Base-by-base conservation (phyloP, 805 yeast species). In the Lipomyces sp. region DNA sequence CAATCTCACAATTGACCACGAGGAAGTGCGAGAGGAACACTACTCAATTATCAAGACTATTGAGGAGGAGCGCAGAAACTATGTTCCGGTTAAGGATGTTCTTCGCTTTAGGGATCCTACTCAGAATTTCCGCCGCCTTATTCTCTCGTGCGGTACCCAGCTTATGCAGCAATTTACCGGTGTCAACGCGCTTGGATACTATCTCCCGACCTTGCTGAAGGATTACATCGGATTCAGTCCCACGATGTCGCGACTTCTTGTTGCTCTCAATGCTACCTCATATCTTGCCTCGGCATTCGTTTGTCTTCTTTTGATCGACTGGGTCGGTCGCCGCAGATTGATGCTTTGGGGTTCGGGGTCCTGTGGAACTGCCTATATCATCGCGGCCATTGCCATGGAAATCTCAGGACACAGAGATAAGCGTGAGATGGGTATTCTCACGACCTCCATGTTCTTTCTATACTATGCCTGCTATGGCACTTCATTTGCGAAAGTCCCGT, bases 131-230 rank as follows among this genome's bases (percentile, higher is more conserved):
- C 51, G 48, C 34, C 49, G 64, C 21, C 46, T 61, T 51, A 57
- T 55, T 48, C 68, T 55, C 69, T 78, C 69, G 18, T 39, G 61
- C 23, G 53, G 57, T 31, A 58, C 62, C 49, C 75, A 72, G 61
- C 10, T 54, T 14, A 41, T 57, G 34, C 56, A 55, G 41, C 69
- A 65, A 55, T 47, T 64, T 40, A 63, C 69, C 22, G 78, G 79
- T 38, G 71, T 73, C 57, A 73, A 73, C 59, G 77, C 77, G 21
- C 67, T 74, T 47, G 71, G 72, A 24, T 74, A 75, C 61, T 74
- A 74, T 54, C 71, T 76, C n/a, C 76, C 76, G 11, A 65, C 71
- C 1, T 68, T 74, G 42, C 74, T 73, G 58, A 64, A 50, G 43
- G 18, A 50, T 19, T 45, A 34, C 32, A 43, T 50, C 6, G 54